Evolutionary conservation across 1,139 yeast genomes (phyloP).

Genomic region (Saccharomyces pastorianus): DNA sequence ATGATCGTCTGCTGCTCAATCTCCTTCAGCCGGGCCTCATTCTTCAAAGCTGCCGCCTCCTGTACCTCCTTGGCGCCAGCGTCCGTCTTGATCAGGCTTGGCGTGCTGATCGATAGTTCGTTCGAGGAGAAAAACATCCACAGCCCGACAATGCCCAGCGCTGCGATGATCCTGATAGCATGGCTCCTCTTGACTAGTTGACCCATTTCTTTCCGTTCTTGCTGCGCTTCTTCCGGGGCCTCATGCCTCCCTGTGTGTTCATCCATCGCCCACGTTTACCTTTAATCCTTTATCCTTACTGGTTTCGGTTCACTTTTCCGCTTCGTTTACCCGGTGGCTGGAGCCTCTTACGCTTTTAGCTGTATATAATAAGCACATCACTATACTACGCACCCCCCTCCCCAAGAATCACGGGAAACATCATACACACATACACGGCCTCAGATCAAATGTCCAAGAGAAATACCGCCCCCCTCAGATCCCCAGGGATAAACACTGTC

Average conservation of each 20-base stretch:
- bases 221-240: too few relatives aligned
- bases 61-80: not conserved
- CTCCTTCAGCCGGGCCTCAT: not conserved
- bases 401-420: not conserved
- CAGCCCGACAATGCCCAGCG: slow-evolving; percentile 12
- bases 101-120: slow-evolving; percentile 1
- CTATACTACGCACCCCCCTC: not conserved
- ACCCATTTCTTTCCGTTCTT: slow-evolving; percentile 6
- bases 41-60: not conserved
- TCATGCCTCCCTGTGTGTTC: not conserved
- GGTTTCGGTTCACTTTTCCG: not conserved
- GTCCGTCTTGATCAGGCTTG: not conserved
- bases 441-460: slow-evolving; percentile 6
- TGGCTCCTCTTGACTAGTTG: slow-evolving; percentile 6
- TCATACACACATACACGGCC: not conserved
- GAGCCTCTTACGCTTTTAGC: not conserved
- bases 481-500: slow-evolving; percentile 43
- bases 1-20: slow-evolving; percentile 37
- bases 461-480: slow-evolving; percentile 1
- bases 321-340: not conserved
- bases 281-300: not conserved
- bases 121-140: slow-evolving; percentile 16
- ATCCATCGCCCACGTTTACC: not conserved
- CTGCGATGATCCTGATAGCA: slow-evolving; percentile 10
- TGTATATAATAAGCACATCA: not conserved